Evolutionary conservation across 164 flowering plant species (phyloP), one percentile per base, ranked within the genome.

Genomic region (Aristolochia fimbriata): DNA sequence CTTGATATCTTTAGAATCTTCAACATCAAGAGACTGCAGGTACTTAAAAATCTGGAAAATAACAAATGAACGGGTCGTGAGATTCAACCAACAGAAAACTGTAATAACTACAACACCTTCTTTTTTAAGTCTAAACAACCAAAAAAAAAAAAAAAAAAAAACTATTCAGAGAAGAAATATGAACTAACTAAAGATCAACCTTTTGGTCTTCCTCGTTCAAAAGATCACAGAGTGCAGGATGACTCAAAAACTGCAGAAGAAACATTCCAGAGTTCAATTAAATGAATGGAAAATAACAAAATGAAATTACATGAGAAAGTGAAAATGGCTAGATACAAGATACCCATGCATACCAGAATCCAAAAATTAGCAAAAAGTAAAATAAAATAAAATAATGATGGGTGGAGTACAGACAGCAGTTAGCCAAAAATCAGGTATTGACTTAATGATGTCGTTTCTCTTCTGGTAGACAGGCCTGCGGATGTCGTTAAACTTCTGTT

Each of bases 391-490:
- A 27, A 27, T 27, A 21, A 43, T 31, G 51, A 48, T 4, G 33
- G 60, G 47, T 15, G 21, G 54, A 66, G 41, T 17, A 80, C 96
- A 77, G 33, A 93, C 97, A 61, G 98, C 98, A 66, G 94, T 93
- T 63, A 82, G 65, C 98, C 98, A 93, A 72, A 93, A 93, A 64
- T 93, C 94, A 1, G 98, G 96, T 67, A 93, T 93, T 20, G 88
- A 61, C 53, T 79, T 74, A 65, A 86, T 83, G 30, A 93, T 76
- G 7, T 82, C 95, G 57, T 79, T 83, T 58, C 99, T 66, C 73
- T 78, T 85, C 49, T 69, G 79, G 64, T 93, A 93, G 13, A 88
- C 83, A n/a, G 99, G 97, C 70, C 72, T 80, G 53, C 96, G 83
- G 41, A 81, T 75, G 72, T 80, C 88, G 66, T 77, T 93, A 53